Conservation (phyloP, 352 stramenopile species). For the Phytophthora niederhauseri region DNA sequence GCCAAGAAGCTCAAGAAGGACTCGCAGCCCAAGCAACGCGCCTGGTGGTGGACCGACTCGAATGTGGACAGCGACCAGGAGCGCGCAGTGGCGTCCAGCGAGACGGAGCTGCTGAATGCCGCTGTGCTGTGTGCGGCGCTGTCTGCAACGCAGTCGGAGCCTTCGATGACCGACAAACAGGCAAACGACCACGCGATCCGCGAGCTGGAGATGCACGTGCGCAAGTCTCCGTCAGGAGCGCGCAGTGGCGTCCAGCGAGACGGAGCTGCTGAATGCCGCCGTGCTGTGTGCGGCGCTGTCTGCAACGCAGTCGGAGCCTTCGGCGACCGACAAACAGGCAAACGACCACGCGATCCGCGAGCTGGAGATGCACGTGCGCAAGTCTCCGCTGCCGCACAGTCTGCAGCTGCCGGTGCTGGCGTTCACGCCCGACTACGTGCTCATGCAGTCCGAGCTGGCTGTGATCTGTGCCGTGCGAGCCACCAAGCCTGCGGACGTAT, state of each 20-base stretch:
- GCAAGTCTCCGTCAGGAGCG: slow-evolving; percentile 64
- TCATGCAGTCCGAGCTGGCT: slow-evolving; percentile 66
- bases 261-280: slow-evolving; percentile 72
- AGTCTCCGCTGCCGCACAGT: slow-evolving; percentile 71
- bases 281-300: slow-evolving; percentile 75
- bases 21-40: slow-evolving; percentile 1
- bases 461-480: slow-evolving; percentile 75
- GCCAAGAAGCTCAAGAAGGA: slow-evolving; percentile 17
- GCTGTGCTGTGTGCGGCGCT: slow-evolving; percentile 80
- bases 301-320: slow-evolving; percentile 35
- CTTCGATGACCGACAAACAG: slow-evolving; percentile 20
- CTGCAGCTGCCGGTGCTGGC: slow-evolving; percentile 60
- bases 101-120: slow-evolving; percentile 77
- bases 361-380: slow-evolving; percentile 61
- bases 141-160: slow-evolving; percentile 37
- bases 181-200: slow-evolving; percentile 27
- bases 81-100: slow-evolving; percentile 46
- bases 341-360: slow-evolving; percentile 36
- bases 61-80: slow-evolving; percentile 12
- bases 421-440: slow-evolving; percentile 57
- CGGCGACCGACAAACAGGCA: slow-evolving; percentile 17
- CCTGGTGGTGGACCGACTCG: slow-evolving; percentile 59
- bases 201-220: slow-evolving; percentile 63
- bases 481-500: slow-evolving; percentile 60
- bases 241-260: slow-evolving; percentile 59